phyloP scores from a whole-genome alignment of 2,329 filamentous ascomycete genomes.

The Keithomyces neogunnii region DNA sequence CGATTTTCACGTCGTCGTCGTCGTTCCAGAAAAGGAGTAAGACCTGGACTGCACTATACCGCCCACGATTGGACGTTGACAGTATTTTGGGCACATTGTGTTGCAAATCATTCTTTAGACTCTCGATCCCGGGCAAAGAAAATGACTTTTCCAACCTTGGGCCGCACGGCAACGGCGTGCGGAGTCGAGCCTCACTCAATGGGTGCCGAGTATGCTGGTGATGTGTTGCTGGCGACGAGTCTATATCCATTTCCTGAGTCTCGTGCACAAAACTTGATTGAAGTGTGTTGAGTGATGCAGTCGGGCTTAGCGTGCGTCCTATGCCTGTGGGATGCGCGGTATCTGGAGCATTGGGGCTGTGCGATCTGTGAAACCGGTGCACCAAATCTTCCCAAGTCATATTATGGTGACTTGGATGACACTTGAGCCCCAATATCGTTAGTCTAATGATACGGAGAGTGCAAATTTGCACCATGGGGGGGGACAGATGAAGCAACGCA shows the following conservation, averaged over 20 bases:
- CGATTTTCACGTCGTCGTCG: slow-evolving; percentile 35
- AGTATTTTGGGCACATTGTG: slow-evolving; percentile 39
- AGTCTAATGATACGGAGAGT: background rate
- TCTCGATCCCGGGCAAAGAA: slow-evolving; percentile 41
- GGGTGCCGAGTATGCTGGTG: slow-evolving; percentile 29
- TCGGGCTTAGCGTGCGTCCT: slow-evolving; percentile 39
- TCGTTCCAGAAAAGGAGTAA: slow-evolving; percentile 51
- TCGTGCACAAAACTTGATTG: slow-evolving; percentile 34
- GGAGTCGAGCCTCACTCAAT: slow-evolving; percentile 39
- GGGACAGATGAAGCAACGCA: slow-evolving; percentile 2
- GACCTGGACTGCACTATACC: slow-evolving; percentile 43
- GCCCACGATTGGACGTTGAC: slow-evolving; percentile 39
- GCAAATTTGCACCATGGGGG: background rate
- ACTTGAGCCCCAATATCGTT: slow-evolving; percentile 25
- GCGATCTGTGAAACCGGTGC: slow-evolving; percentile 42
- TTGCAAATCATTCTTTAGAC: slow-evolving; percentile 44
- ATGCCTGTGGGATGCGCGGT: slow-evolving; percentile 33
- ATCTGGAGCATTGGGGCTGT: slow-evolving; percentile 43
- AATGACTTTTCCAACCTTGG: slow-evolving; percentile 44
- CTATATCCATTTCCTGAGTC: slow-evolving; percentile 48
- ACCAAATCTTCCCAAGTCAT: slow-evolving; percentile 54
- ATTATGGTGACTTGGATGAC: slow-evolving; percentile 50
- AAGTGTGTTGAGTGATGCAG: slow-evolving; percentile 26
- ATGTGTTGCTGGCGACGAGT: slow-evolving; percentile 24
- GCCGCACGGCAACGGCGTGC: slow-evolving; percentile 48